Conservation (phyloP, 805 yeast species). For the Ogataea siamensis region DNA sequence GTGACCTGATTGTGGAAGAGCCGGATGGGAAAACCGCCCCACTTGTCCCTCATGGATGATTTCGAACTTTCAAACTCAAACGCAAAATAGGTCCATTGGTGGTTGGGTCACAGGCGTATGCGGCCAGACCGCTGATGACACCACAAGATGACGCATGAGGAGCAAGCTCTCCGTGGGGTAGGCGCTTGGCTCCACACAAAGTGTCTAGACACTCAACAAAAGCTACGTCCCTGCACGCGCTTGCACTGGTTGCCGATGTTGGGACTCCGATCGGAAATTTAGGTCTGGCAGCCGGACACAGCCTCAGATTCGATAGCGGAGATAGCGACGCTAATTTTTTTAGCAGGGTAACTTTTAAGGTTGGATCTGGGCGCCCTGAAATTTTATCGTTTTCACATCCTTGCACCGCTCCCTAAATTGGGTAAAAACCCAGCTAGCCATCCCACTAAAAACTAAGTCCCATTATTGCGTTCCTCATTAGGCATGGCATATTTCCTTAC, state of each 20-base stretch:
- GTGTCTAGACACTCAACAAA: not conserved
- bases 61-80: not conserved
- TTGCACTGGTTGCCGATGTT: not conserved
- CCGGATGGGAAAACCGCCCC: not conserved
- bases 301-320: constrained; percentile 1
- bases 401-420: constrained; percentile 5
- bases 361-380: not conserved
- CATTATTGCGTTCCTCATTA: not conserved
- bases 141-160: not conserved
- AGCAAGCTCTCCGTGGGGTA: not conserved
- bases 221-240: not conserved
- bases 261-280: not conserved
- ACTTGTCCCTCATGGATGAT: not conserved
- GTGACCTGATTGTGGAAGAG: not conserved
- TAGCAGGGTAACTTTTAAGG: not conserved
- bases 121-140: not conserved
- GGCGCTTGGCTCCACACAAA: not conserved
- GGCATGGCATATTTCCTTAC: not conserved
- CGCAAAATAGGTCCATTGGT: not conserved
- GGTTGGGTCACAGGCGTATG: not conserved
- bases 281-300: constrained; percentile 1
- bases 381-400: not conserved
- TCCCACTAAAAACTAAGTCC: not conserved
- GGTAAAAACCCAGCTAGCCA: constrained; percentile 8
- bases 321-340: not conserved